A percentile compares a stretch with the other conserved stretches of the same genome.
Conservation (phyloP, 208 protist species). For the Phytomonas francai region DNA sequence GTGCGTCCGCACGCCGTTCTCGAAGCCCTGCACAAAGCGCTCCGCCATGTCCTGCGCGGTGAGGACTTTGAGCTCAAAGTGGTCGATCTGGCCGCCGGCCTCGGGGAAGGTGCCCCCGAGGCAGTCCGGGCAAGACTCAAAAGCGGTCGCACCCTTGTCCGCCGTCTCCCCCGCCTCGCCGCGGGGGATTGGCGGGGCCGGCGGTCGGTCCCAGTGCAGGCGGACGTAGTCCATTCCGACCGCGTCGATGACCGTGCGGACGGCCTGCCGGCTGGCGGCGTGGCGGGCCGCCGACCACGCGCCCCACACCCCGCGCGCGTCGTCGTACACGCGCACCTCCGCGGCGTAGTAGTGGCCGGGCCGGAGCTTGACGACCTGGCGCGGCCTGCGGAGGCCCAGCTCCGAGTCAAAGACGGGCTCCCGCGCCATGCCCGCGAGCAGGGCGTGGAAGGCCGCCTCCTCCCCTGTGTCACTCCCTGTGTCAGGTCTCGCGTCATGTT, state of each 20-base stretch:
- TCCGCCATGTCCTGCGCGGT: constrained; percentile 63
- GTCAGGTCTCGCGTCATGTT: not conserved
- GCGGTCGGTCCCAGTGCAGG: constrained; percentile 64
- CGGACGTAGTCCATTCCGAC: constrained; percentile 84
- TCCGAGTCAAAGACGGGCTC: constrained; percentile 32
- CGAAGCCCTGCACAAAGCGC: constrained; percentile 17
- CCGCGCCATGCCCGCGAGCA: constrained; percentile 16
- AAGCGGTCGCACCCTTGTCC: constrained; percentile 44
- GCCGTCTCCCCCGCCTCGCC: constrained; percentile 22
- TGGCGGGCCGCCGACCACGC: constrained; percentile 53
- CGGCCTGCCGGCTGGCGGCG: constrained; percentile 46
- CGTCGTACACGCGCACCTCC: constrained; percentile 44
- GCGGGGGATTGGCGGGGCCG: constrained; percentile 9
- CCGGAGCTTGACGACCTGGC: constrained; percentile 80
- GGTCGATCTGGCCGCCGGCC: constrained; percentile 43
- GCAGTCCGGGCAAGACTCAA: constrained; percentile 27
- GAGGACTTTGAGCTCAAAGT: constrained; percentile 72
- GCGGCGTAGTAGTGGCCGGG: constrained; percentile 44
- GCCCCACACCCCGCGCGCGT: constrained; percentile 36
- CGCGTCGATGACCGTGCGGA: constrained; percentile 39
- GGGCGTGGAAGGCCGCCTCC: constrained; percentile 3
- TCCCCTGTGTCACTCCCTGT: constrained; percentile 1
- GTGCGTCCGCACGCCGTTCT: constrained; percentile 43
- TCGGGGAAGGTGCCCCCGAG: too few relatives aligned
- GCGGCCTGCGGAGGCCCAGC: constrained; percentile 29